These are phyloP conservation scores for Mycena rebaudengoi DNA, from an alignment of 768 basidiomycete genomes.

Conservation along the genomic window DNA sequence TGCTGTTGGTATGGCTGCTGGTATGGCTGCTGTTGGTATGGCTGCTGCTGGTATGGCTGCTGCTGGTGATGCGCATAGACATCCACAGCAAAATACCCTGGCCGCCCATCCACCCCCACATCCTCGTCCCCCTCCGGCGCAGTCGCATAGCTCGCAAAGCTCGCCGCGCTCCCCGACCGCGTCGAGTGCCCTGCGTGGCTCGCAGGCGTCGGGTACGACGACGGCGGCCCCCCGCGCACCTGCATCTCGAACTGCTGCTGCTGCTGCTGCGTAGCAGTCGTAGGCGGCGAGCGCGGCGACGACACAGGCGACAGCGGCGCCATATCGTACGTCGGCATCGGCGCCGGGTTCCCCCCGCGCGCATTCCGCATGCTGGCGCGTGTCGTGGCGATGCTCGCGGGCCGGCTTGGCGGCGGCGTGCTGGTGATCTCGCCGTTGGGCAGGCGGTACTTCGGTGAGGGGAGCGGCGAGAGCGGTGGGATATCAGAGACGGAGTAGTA, in stretches of 20 bases:
- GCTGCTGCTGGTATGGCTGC: conserved; percentile 17
- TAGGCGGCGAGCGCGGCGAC: conserved; percentile 1
- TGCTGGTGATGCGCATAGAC: neutral
- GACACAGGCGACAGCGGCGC: conserved; percentile 10
- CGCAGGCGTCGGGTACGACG: conserved; percentile 23
- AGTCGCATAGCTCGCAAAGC: conserved; percentile 52
- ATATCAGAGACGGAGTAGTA: conserved; percentile 79
- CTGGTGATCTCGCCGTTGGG: conserved; percentile 55
- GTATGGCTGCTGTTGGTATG: conserved; percentile 20
- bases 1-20: conserved; percentile 29
- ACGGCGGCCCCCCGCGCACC: conserved; percentile 5
- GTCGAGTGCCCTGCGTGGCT: conserved; percentile 29
- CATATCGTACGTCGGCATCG: conserved; percentile 22
- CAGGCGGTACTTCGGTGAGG: conserved; percentile 57
- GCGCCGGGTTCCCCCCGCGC: conserved; percentile 42
- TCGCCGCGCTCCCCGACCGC: conserved; percentile 47
- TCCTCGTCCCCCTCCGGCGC: conserved; percentile 47
- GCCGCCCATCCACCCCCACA: conserved; percentile 15
- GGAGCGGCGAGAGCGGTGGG: conserved; percentile 67
- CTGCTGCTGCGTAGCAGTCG: no score
- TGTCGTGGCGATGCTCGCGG: conserved; percentile 45
- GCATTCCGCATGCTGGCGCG: conserved; percentile 23
- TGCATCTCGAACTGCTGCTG: conserved; percentile 30
- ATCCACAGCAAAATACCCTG: conserved; percentile 6
- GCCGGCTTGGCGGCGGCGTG: conserved; percentile 51